Evolutionary conservation across 1,284 basidiomycete species (phyloP).

Genomic region (Microbotryum lychnidis-dioicae): DNA sequence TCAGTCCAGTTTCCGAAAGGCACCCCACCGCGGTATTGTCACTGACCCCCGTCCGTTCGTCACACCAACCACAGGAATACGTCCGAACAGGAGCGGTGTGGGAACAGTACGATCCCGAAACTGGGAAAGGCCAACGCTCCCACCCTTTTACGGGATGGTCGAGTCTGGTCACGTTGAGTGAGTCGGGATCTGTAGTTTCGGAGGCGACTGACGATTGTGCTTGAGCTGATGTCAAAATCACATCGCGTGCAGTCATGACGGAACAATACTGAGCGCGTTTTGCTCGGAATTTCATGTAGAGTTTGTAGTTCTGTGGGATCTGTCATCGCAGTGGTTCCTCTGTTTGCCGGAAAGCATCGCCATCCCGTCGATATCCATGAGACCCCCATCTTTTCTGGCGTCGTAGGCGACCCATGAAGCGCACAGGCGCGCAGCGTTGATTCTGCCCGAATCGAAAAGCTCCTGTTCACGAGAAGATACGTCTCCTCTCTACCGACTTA

Average conservation of each 20-base stretch:
- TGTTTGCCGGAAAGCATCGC: no score
- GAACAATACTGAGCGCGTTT: constrained; percentile 34
- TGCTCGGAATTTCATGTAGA: no score
- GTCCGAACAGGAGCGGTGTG: constrained; percentile 84
- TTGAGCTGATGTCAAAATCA: not conserved
- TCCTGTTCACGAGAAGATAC: no score
- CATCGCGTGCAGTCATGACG: constrained; percentile 36
- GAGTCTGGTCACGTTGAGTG: constrained; percentile 67
- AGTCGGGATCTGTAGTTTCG: constrained; percentile 35
- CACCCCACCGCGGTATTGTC: not conserved
- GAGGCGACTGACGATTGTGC: not conserved
- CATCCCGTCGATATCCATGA: no score
- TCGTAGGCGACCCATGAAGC: no score
- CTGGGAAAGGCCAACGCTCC: constrained; percentile 73
- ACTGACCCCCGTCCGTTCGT: not conserved
- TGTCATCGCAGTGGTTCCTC: no score
- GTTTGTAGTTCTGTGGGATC: no score
- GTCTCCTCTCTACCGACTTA: no score
- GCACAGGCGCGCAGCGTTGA: no score
- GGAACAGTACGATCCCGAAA: constrained; percentile 85
- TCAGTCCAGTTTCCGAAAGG: constrained; percentile 35
- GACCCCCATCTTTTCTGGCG: no score
- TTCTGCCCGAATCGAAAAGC: no score
- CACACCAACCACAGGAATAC: constrained; percentile 58
- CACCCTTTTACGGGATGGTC: constrained; percentile 93